Conservation (phyloP, 2,329 filamentous ascomycete genomes). For the Claviceps spartinae region DNA sequence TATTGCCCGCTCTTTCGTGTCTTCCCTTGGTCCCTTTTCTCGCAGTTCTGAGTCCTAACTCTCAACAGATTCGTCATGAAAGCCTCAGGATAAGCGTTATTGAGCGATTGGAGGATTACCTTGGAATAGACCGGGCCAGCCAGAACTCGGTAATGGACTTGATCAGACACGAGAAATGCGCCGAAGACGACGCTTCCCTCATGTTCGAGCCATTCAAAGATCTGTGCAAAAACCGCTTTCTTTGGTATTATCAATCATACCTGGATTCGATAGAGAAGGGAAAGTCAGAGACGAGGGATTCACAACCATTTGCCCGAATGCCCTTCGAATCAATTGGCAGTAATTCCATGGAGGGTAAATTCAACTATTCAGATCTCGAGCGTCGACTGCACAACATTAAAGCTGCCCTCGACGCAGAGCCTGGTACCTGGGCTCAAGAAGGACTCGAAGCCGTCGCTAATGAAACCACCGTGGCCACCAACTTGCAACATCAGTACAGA, state of each 20-base stretch:
- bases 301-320: slow-evolving; percentile 60
- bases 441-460: slow-evolving; percentile 49
- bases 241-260: slow-evolving; percentile 94
- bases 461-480: slow-evolving; percentile 65
- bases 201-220: slow-evolving; percentile 82
- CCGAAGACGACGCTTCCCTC: slow-evolving; percentile 37
- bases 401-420: slow-evolving; percentile 57
- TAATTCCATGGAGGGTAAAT: slow-evolving; percentile 79
- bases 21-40: neutral
- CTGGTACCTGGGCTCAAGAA: slow-evolving; percentile 53
- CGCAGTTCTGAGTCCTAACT: neutral
- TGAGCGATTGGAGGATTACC: slow-evolving; percentile 66
- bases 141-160: slow-evolving; percentile 7
- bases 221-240: slow-evolving; percentile 76
- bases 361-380: slow-evolving; percentile 65
- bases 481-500: slow-evolving; percentile 71
- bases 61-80: slow-evolving; percentile 73
- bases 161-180: slow-evolving; percentile 27
- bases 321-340: slow-evolving; percentile 59
- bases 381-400: slow-evolving; percentile 56
- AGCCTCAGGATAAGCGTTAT: slow-evolving; percentile 77
- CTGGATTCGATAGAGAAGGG: slow-evolving; percentile 55
- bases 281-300: slow-evolving; percentile 47
- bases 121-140: slow-evolving; percentile 46
- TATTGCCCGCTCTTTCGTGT: neutral